Conservation (phyloP, 176 grass and related monocot genomes). For the Musa troglodytarum region DNA sequence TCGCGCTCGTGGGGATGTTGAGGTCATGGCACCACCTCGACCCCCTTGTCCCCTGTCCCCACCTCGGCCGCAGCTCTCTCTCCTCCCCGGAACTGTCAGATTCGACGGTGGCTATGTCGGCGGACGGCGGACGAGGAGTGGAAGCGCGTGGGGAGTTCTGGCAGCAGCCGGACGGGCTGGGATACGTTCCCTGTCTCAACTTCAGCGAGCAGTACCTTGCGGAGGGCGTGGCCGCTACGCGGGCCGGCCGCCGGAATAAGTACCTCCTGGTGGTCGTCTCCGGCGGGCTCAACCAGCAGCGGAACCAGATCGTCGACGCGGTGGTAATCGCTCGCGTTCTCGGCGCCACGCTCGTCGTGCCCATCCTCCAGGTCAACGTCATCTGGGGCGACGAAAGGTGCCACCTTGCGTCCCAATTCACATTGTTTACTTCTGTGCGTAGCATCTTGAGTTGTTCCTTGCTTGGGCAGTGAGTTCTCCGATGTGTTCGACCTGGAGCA, state of each 20-base stretch:
- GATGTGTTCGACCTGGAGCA: constrained; percentile 44
- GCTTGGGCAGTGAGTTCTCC: constrained; percentile 25
- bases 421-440: too few species aligned
- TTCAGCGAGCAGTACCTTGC: constrained; percentile 36
- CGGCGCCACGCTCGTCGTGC: constrained; percentile 40
- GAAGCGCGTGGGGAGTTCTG: constrained; percentile 28
- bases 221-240: neutral
- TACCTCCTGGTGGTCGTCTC: constrained; percentile 42
- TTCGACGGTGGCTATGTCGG: neutral
- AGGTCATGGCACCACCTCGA: constrained; percentile 24
- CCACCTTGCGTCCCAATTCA: neutral
- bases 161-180: constrained; percentile 39
- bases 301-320: constrained; percentile 44
- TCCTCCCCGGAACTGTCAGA: neutral
- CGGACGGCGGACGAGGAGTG: neutral
- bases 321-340: constrained; percentile 45
- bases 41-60: constrained; percentile 28
- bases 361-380: constrained; percentile 42
- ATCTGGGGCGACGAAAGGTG: constrained; percentile 51
- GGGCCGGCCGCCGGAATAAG: constrained; percentile 11
- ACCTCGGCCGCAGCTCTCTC: neutral
- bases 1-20: constrained; percentile 25
- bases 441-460: neutral
- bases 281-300: constrained; percentile 45
- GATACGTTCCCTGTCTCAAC: constrained; percentile 33